Evolutionary conservation across 768 basidiomycete genomes (phyloP), one percentile per base, ranked within the genome.

Genomic region (Amylocystis lapponica): DNA sequence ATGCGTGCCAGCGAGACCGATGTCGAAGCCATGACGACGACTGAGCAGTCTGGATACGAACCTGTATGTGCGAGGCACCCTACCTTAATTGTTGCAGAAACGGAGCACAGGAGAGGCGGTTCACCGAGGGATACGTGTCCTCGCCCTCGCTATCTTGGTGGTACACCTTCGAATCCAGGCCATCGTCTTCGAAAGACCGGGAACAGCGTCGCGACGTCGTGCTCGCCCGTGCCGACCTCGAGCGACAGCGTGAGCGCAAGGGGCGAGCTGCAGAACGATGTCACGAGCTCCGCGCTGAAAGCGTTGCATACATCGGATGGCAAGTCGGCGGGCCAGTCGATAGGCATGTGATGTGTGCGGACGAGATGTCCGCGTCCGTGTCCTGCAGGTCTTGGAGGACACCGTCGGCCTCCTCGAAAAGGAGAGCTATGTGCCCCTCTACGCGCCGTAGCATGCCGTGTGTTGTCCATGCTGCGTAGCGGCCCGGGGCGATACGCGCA

Each of bases 381-480:
- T 26, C 33, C 33, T 26, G 6, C 6, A 35, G 19, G 16, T 27
- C 43, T 5, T 11, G 52, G 38, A 30, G 42, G 6, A 20, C 47
- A 20, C 32, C 51, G 12, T 46, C 27, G 1, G 48, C 43, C 21
- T 45, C 49, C 17, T 59, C 43, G 4, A 53, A 44, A 9, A 60
- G 40, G 38, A 35, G 43, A 6, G 48, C 44, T 53, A 64, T 51
- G 25, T 58, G 55, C 37, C 54, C 58, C 39, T 74, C 68, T 12
- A 69, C 66, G 27, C 64, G 70, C 14, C 78, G 67, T 46, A 82
- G 66, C 64, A 71, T 72, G 51, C 70, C 76, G 25, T 71, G 65
- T 21, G 75, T 59, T n/a, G 74, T 65, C 79, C 80, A 81, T 4
- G 72, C 53, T 23, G 69, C 72, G 49, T 76, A 81, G 17, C 33